Base-by-base conservation (phyloP, 1,284 basidiomycete genomes). In the Volvariella surrecta region DNA sequence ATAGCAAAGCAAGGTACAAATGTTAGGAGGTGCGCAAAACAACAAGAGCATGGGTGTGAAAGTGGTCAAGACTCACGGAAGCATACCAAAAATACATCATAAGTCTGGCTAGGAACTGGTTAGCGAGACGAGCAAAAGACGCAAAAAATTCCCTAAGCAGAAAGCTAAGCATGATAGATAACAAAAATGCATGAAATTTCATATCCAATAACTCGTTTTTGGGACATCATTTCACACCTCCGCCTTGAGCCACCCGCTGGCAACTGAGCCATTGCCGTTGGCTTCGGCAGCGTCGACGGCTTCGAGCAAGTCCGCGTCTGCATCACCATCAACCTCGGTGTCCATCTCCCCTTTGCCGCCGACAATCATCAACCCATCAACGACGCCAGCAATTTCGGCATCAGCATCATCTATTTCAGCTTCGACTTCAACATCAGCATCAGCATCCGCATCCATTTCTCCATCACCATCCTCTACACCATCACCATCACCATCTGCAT, bases 261-360 rank as follows among this genome's bases (percentile, higher is more conserved):
- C n/a, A n/a, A n/a, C 13, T 16, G 34, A 35, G 18, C n/a, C 34
- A 19, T 35, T 51, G 44, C 54, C 51, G 42, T 59, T 56, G 13
- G 55, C 65, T 49, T 70, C 69, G 1, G 64, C 62, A 20, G 68
- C 67, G 46, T 69, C 64, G 0, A 67, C 68, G 37, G 69, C 69
- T 45, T 68, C 68, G 18, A 70, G 54, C 28, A 72, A 51, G 11
- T 71, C 70, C 19, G 56, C 50, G 13, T 58, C 60, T 9, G 52
- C 54, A 39, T 58, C 58, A 6, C 48, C 53, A 37, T 52, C 57
- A 2, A 42, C 52, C 32, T 53, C 55, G 7, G 43, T 48, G 20
- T 54, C 54, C 3, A 43, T 42, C 32, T 52, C 53, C 1, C 48
- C 49, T 39, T 58, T 50, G 15, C 37, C 22, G 20, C 21, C 38